Evolutionary conservation across 345 rosid species (phyloP), one percentile per base, ranked within the genome.

Genomic region (Citrus glauca): DNA sequence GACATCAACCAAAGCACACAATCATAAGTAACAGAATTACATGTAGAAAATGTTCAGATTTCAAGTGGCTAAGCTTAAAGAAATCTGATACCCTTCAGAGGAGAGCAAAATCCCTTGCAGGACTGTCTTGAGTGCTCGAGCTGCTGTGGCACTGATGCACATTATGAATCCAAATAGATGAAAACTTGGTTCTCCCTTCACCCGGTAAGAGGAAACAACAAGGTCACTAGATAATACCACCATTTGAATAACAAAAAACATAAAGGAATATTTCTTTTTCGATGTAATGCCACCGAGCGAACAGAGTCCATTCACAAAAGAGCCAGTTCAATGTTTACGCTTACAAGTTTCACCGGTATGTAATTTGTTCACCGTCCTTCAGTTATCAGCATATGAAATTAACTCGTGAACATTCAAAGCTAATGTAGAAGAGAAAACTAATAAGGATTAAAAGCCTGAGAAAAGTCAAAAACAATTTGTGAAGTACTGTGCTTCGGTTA

Each of bases 91-190:
- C 88, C 87, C 90, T 74, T 88, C 90, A 24, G 83, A 84, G 11
- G 87, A 85, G 28, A 87, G 87, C 84, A 85, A 71, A 80, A 88
- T 79, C 71, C 90, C 87, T 74, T 85, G 90, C 79, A 88, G 79
- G 50, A 85, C 86, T 11, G 90, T 42, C 80, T 85, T 88, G 32
- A 88, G 80, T 25, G 90, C 88, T 66, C 90, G 67, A 7, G 90
- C 88, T 20, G 87, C 90, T 32, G 90, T 85, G 13, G 88, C 90
- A n/a, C 83, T 76, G 37, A 84, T 9, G 33, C 88, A 85, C 76
- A 82, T 77, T 74, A 87, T 74, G 33, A 85, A 87, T 32, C 90
- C 88, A 60, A 85, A 85, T 30, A 87, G 83, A 82, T 87, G 88
- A 68, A 87, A 87, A 69, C 85, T 78, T 66, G 87, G 86, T 57